These are phyloP conservation scores for Crithidia expoeki DNA, from an alignment of 208 protist species.

Conservation along the genomic window DNA sequence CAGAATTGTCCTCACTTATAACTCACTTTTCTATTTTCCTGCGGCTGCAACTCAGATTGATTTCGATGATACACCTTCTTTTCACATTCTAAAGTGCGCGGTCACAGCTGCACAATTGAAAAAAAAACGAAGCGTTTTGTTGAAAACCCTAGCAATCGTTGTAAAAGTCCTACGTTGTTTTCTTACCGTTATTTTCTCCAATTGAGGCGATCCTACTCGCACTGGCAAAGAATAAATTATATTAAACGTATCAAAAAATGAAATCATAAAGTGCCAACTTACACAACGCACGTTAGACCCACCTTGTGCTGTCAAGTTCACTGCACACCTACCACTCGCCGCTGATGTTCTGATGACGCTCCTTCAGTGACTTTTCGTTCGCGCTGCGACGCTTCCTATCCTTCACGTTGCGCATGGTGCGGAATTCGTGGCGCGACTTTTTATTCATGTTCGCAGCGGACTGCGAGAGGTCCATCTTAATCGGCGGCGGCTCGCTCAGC, in stretches of 20 bases:
- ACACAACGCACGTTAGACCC: too few relatives aligned
- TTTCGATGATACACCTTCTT: too few relatives aligned
- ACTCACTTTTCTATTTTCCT: too few relatives aligned
- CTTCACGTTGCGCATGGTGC: constrained; percentile 72
- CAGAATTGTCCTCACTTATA: too few relatives aligned
- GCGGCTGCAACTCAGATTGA: too few relatives aligned
- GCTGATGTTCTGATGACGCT: constrained; percentile 85
- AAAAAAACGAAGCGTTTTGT: not conserved
- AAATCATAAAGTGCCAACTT: not conserved
- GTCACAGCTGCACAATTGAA: too few relatives aligned
- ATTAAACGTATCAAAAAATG: not conserved
- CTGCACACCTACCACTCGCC: constrained; percentile 69
- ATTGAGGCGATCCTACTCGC: not conserved
- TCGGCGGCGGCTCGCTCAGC: constrained; percentile 88
- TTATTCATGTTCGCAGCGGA: constrained; percentile 91
- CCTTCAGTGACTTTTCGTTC: constrained; percentile 49
- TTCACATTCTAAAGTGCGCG: too few relatives aligned
- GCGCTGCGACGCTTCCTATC: constrained; percentile 56
- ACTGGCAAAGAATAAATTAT: not conserved
- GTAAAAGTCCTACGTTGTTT: not conserved
- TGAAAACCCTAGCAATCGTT: not conserved
- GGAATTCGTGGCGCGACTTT: constrained; percentile 82
- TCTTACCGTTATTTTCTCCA: not conserved
- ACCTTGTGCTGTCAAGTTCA: too few relatives aligned
- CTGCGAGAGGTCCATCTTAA: constrained; percentile 93